A percentile compares a stretch with the other conserved stretches of the same genome.
phyloP scores from a whole-genome alignment of 164 flowering plant genomes.

The Aristolochia californica region DNA sequence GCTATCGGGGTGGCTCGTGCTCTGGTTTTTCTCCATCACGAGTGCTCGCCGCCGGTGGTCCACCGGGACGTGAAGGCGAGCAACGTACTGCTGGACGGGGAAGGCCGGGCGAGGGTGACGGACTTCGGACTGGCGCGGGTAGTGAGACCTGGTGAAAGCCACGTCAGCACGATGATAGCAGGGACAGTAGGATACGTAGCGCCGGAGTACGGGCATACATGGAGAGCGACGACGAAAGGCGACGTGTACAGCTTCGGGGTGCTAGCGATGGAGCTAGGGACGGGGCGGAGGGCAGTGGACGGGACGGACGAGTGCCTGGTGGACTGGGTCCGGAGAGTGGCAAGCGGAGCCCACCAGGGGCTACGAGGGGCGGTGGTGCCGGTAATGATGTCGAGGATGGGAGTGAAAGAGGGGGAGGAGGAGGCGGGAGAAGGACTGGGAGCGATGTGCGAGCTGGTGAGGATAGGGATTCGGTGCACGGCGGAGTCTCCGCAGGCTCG shows the following conservation, averaged over 20 bases:
- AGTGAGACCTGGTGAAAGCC: slow-evolving; percentile 61
- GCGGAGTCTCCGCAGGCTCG: slow-evolving; percentile 62
- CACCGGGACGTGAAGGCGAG: slow-evolving; percentile 92
- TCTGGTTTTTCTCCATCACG: slow-evolving; percentile 70
- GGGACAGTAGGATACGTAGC: slow-evolving; percentile 93
- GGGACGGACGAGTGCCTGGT: slow-evolving; percentile 75
- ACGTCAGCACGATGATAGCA: slow-evolving; percentile 81
- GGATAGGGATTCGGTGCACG: slow-evolving; percentile 58
- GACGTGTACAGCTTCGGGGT: slow-evolving; percentile 96
- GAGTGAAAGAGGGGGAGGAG: slow-evolving; percentile 32
- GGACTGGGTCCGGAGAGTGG: slow-evolving; percentile 66
- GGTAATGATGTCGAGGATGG: slow-evolving; percentile 32
- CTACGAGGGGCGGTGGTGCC: slow-evolving; percentile 21
- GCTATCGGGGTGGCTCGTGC: slow-evolving; percentile 73
- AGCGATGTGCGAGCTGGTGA: slow-evolving; percentile 54
- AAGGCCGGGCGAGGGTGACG: slow-evolving; percentile 58
- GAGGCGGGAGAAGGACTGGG: slow-evolving; percentile 13
- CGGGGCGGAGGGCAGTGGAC: slow-evolving; percentile 72
- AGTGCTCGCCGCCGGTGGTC: slow-evolving; percentile 68
- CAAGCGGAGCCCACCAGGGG: slow-evolving; percentile 30
- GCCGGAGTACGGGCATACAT: slow-evolving; percentile 82
- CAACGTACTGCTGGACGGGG: slow-evolving; percentile 64
- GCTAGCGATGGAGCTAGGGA: slow-evolving; percentile 71
- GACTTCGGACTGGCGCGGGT: slow-evolving; percentile 86
- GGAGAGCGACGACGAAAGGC: slow-evolving; percentile 87